Evolutionary conservation across 371 early-diverging fungal species (phyloP).

Genomic region (Lichtheimia ornata): DNA sequence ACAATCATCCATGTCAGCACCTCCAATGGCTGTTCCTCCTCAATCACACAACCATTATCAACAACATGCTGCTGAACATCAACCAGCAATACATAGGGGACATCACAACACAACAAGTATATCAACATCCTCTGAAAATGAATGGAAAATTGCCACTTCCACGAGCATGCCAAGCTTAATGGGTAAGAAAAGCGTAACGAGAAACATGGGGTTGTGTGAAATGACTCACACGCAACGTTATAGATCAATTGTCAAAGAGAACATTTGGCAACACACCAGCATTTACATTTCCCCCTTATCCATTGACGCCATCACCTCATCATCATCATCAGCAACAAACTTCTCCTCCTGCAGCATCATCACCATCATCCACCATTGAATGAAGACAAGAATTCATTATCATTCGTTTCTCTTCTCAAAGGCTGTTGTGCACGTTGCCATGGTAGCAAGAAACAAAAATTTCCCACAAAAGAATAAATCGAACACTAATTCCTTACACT

Average conservation of each 20-base stretch:
- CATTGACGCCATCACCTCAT: conserved; percentile 7
- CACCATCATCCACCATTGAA: not conserved
- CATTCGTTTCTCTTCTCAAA: no score
- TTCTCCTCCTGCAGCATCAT: not conserved
- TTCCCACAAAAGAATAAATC: no score
- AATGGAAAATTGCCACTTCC: conserved; percentile 23
- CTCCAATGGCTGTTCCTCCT: not conserved
- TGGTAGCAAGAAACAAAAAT: no score
- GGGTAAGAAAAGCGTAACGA: conserved; percentile 37
- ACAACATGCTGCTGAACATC: not conserved
- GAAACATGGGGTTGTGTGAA: not conserved
- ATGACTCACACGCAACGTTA: not conserved
- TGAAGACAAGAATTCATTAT: not conserved
- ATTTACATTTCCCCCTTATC: conserved; percentile 27
- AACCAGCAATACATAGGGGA: not conserved
- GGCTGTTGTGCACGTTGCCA: no score
- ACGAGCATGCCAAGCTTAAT: conserved; percentile 42
- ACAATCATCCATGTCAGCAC: not conserved
- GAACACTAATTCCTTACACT: no score
- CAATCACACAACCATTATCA: not conserved
- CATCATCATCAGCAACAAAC: not conserved
- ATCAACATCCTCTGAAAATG: conserved; percentile 3
- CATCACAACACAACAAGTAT: no score
- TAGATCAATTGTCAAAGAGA: conserved; percentile 32
- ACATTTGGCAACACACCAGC: conserved; percentile 21